Evolutionary conservation across 1,139 yeast species (phyloP), one percentile per base, ranked within the genome.

Genomic region (Hyphopichia pseudoburtonii): DNA sequence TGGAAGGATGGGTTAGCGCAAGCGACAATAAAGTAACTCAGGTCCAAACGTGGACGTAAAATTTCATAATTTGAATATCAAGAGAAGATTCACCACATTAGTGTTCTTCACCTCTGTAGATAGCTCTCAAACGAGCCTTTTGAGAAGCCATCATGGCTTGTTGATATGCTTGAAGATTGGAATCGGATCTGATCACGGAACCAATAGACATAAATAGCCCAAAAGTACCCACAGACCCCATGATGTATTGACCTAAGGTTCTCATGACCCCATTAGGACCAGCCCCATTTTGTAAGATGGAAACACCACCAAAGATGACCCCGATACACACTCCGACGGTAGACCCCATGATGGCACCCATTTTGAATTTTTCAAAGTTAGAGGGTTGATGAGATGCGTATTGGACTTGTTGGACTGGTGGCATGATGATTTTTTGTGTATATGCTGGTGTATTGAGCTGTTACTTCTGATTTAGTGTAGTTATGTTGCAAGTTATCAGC

Each of bases 241-340:
- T 82, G 66, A 94, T 90, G 64, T 89, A 92, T 66, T 90, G 96
- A 38, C 98, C 98, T 55, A 94, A 70, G 5, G 97, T 90, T 68
- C 96, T 83, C 82, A 92, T 85, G 43, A 88, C 88, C 39, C 99
- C 99, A 56, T 88, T 86, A 37, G 98, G 97, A n/a, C 98, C 99
- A 14, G 96, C 90, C 12, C 99, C 99, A 48, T 86, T 82, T 43
- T 90, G 94, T 52, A 88, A 66, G 46, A 94, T 86, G 42, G 97
- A 85, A 56, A 87, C 82, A 19, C 96, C 95, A 44, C 97, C 97
- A 59, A 92, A 92, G 50, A 92, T 70, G 36, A 92, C 86, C 42
- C 98, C 98, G 32, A 92, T 90, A 57, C 95, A 94, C 15, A 90
- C 95, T 43, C 98, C 98, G 23, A 89, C 97, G 18, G 96, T 83